A percentile compares a stretch with the other conserved stretches of the same genome.
Conservation (phyloP, 768 basidiomycete genomes). For the Mycena venus region DNA sequence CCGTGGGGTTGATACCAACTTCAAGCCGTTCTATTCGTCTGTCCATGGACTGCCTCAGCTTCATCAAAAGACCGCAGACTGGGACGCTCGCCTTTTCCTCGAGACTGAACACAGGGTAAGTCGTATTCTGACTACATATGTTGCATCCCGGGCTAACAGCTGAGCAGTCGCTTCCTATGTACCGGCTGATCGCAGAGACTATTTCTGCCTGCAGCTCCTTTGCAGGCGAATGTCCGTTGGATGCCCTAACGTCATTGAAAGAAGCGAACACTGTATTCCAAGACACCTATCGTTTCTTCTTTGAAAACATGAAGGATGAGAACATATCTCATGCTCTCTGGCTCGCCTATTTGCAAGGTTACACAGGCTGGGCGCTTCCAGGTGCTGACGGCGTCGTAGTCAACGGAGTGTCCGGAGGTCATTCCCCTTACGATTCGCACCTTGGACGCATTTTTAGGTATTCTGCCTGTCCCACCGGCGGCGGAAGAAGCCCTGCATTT, state of each 20-base stretch:
- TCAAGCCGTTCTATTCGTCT: constrained; percentile 1
- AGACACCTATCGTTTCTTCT: neutral
- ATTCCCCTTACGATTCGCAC: neutral
- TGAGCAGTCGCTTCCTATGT: constrained; percentile 7
- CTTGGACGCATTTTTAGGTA: constrained; percentile 5
- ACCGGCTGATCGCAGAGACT: constrained; percentile 1
- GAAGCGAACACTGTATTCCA: neutral
- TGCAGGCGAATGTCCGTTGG: neutral
- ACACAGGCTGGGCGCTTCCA: constrained; percentile 8
- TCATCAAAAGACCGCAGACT: neutral
- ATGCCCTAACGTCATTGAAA: neutral
- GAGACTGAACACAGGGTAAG: neutral
- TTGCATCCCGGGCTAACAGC: neutral
- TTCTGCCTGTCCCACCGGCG: neutral
- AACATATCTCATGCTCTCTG: constrained; percentile 7
- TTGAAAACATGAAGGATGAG: constrained; percentile 9
- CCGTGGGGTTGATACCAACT: neutral
- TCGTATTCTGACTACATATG: neutral
- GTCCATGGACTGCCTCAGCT: neutral
- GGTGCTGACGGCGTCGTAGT: neutral
- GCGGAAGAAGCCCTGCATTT: neutral
- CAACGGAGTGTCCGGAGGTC: constrained; percentile 7
- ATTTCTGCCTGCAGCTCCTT: neutral
- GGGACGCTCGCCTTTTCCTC: constrained; percentile 8
- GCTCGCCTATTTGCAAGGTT: constrained; percentile 10